Evolutionary conservation across 495 filamentous ascomycete genomes (phyloP), one percentile per base, ranked within the genome.

Genomic region (Penicillium fimorum): DNA sequence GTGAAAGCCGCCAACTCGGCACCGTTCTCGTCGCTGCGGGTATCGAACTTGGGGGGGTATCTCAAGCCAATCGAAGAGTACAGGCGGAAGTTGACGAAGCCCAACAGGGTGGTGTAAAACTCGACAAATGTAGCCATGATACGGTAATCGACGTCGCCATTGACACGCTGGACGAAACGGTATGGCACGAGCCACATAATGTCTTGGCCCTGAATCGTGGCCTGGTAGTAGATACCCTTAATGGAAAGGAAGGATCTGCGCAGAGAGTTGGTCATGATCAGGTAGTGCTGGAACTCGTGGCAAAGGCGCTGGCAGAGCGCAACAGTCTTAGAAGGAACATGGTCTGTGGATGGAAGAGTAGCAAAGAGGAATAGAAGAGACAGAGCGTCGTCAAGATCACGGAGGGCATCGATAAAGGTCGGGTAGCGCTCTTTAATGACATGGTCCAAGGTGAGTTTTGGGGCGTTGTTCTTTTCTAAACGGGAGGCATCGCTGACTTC

Each of bases 71-170:
- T 78, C 0, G 89, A 84, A 1, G 92, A 96, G 72, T 96, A 98
- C 24, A 98, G 79, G 49, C 91, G 76, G 79, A 88, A 98, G 77
- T 97, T 96, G 67, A 97, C 88, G 60, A 97, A 98, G 45, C 95
- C 89, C 10, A 98, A 78, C 12, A 98, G 78, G 3, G 94, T 97
- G 48, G 92, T 94, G 78, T 98, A 98, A 73, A 98, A 97, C 63
- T 98, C 92, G 49, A 98, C 89, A 67, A 98, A 98, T 2, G 95
- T 98, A 41, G 89, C 91, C 94, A 98, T 98, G 69, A 98, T 97
- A 63, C 95, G 81, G 77, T 96, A 97, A 72, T 98, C 94, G 46
- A 98, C 86, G 72, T 97, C 94, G 13, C 86, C 89, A 24, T 92
- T 91, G 30, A 96, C 84, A 57, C 87, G 77, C 75, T 97, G 95